Evolutionary conservation across 441 rosid species (phyloP), one percentile per base, ranked within the genome.

Genomic region (Gossypium lobatum): DNA sequence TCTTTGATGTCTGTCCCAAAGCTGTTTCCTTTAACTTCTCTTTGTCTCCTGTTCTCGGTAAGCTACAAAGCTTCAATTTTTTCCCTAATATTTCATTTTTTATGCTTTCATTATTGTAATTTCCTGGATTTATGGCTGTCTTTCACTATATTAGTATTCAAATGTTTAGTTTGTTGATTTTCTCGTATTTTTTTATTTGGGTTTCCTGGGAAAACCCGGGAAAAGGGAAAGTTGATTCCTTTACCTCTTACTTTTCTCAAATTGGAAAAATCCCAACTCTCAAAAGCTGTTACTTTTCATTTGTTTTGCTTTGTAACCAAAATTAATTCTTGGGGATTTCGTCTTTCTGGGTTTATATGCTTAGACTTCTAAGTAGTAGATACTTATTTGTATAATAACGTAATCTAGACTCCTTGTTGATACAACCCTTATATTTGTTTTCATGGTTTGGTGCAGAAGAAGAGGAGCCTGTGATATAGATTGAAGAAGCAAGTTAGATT

Each of bases 391-490:
- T 3, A 21, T 2, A 45, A 5, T 3, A 54, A 64, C 10, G 48
- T 3, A 18, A 20, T 5, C 58, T 20, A 23, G 17, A 64, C 34
- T 11, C 60, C 17, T 34, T 26, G 25, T 28, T 69, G 20, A 4
- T 23, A 4, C 72, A 50, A 50, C 10, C 45, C 59, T 8, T 60
- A 39, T 46, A 21, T 39, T 39, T 9, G 21, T 28, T 52, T 60
- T 71, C n/a, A 57, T 53, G 67, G 68, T 42, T 70, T 61, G 60
- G 66, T 57, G 42, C 70, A 46, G 73, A 67, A 74, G 85, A 79
- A 80, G 84, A 63, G 53, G 81, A 81, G 83, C 59, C 73, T 79
- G 70, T 82, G 82, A 79, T 65, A 59, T 37, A 67, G 71, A 76
- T 67, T 73, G 80, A 72, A 74, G 73, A 64, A 64, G 70, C 61